Evolutionary conservation across 192 early-diverging fungal species (phyloP), one percentile per base, ranked within the genome.

Genomic region (Helicostylum pulchrum): DNA sequence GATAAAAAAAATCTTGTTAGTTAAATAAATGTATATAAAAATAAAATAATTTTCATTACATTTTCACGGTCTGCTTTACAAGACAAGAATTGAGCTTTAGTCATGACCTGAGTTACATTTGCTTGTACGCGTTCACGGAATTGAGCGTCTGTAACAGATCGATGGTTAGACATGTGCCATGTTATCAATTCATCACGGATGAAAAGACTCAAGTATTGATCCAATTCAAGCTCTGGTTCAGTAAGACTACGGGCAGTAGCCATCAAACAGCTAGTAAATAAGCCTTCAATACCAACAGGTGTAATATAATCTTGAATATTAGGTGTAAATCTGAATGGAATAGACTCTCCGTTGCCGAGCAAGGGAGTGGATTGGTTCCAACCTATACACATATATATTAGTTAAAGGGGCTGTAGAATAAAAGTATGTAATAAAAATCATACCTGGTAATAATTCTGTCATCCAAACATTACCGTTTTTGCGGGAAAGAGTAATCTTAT

Each of bases 321-420:
- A 11, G 96, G 98, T 8, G 98, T 99, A 74, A 98, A 85, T 8
- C 98, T 85, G 91, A 99, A 99, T 4, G 96, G 98, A 21, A 99
- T 92, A 4, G 88, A 73, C 73, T 99, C 97, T 32, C 79, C 82
- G 73, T 82, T 89, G 60, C 85, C 85, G 45, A 85, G 80, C 11
- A 79, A 66, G 2, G 84, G 82, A 4, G 67, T 73, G 17, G 57
- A 54, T 49, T 68, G 73, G 6, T 74, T 75, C 69, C 74, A 83
- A 2, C 78, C 75, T 79, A 56, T 42, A 17, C 11, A 17, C 11
- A 57, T n/a, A 36, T 5, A 55, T 14, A 20, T 12, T 36, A 44
- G 8, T 10, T 34, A 30, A 64, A 17, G 7, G 7, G 32, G 20
- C 4, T 23, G 1, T 21, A 39, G 6, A 19, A 57, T 19, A 42